Evolutionary conservation across 169 alveolate species (phyloP), one percentile per base, ranked within the genome.

Genomic region (Plasmodium gonderi): DNA sequence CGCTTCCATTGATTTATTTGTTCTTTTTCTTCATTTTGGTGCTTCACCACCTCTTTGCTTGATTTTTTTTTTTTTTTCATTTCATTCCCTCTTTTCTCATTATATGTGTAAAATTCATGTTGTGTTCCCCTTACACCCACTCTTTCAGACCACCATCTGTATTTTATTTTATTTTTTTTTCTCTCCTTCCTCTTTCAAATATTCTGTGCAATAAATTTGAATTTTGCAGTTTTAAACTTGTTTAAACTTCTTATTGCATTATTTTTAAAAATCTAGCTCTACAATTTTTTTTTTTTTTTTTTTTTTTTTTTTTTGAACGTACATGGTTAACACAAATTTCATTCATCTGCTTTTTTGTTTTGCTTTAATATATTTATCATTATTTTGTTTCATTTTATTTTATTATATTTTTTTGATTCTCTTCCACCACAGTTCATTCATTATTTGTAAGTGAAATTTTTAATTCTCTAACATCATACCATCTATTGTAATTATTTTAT

Each of bases 401-500:
- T 26, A 26, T 49, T 26, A 49, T 26, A 49, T 49, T 49, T 51
- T 20, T n/a, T n/a, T n/a, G n/a, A n/a, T n/a, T n/a, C n/a, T n/a
- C n/a, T n/a, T n/a, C n/a, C n/a, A n/a, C n/a, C n/a, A n/a, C n/a
- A n/a, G n/a, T n/a, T n/a, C n/a, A n/a, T 51, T 51, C 68, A 29
- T 29, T 51, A 51, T 12, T 51, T 29, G 23, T 9, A n/a, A n/a
- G 68, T 17, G 68, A 5, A 14, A 11, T 17, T 17, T 81, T 20
- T 68, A 76, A 54, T 68, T 82, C 31, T 90, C 78, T 40, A 90
- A 29, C 75, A 40, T 69, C 31, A 31, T 65, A 20, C 45, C 78
- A 11, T 51, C 74, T 26, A 68, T 12, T 0, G 33, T 64, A 31
- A 33, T 92, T 90, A 47, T 90, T 47, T 76, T 91, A 42, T 81